Percentiles rank a stretch among this genome's conserved stretches.
phyloP scores from a whole-genome alignment of 768 basidiomycete genomes.

The Nidularia pulvinata region DNA sequence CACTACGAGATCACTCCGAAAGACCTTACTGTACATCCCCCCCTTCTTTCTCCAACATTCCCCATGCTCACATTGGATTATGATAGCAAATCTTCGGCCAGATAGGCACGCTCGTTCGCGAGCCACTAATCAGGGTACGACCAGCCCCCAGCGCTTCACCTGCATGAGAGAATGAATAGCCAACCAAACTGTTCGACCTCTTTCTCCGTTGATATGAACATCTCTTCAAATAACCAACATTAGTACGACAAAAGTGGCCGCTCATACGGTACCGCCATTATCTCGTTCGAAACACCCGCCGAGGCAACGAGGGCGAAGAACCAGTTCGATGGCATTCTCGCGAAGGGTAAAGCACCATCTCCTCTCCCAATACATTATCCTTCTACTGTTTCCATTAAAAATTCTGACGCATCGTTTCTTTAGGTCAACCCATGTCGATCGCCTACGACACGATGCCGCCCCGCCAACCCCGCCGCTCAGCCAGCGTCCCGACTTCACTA shows the following conservation, averaged over 20 bases:
- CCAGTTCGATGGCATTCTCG: conserved; percentile 83
- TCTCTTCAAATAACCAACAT: conserved; percentile 29
- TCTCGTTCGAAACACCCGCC: conserved; percentile 75
- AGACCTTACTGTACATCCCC: conserved; percentile 69
- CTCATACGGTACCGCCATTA: conserved; percentile 79
- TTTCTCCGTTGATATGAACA: conserved; percentile 19
- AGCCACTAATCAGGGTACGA: conserved; percentile 96
- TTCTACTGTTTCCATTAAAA: not conserved
- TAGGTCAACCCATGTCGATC: conserved; percentile 82
- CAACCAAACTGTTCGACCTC: conserved; percentile 38
- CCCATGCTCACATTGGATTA: not conserved
- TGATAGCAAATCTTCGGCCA: conserved; percentile 85
- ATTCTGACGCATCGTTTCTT: not conserved
- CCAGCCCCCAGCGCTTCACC: conserved; percentile 61
- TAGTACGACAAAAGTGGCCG: conserved; percentile 97
- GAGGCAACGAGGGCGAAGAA: conserved; percentile 86
- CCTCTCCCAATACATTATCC: conserved; percentile 1
- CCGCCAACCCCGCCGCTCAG: conserved; percentile 44
- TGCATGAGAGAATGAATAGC: conserved; percentile 47
- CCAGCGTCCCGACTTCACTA: conserved; percentile 57
- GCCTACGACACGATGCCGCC: conserved; percentile 53
- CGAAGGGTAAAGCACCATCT: conserved; percentile 63
- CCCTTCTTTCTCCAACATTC: not conserved
- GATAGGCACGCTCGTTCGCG: conserved; percentile 90
- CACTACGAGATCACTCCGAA: conserved; percentile 92